These are phyloP conservation scores for Cyanophora paradoxa DNA, from an alignment of 78 protist species.

Conservation along the genomic window DNA sequence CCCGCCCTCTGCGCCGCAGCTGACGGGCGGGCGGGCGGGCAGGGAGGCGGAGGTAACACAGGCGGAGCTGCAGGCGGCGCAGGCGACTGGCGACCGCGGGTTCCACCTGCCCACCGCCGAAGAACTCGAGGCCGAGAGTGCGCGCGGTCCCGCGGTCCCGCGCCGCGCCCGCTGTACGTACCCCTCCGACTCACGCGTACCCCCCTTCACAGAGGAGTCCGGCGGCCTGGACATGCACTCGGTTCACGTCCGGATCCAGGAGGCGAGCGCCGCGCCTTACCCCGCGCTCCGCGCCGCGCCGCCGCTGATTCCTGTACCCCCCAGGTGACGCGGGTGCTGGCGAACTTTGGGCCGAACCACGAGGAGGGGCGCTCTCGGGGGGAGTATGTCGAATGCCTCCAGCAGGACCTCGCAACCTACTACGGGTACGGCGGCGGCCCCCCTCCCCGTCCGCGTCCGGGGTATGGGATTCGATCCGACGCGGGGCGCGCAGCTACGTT, in stretches of 20 bases:
- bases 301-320: not conserved
- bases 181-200: too few relatives aligned
- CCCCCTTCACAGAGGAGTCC: too few relatives aligned
- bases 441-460: not conserved
- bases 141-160: too few relatives aligned
- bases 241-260: not conserved
- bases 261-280: not conserved
- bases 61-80: not conserved
- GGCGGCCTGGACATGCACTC: not conserved
- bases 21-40: constrained; percentile 4
- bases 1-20: not conserved
- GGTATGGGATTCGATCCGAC: not conserved
- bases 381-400: constrained; percentile 65
- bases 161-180: too few relatives aligned
- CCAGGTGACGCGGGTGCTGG: not conserved
- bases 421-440: constrained; percentile 62
- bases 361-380: constrained; percentile 44
- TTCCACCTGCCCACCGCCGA: not conserved
- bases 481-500: not conserved
- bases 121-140: not conserved
- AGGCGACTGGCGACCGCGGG: too few relatives aligned
- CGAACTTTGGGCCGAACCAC: not conserved
- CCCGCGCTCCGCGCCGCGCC: not conserved
- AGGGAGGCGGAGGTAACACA: not conserved
- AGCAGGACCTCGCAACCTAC: constrained; percentile 59